These are phyloP conservation scores for Suillus cothurnatus DNA, from an alignment of 768 basidiomycete genomes.

Conservation along the genomic window DNA sequence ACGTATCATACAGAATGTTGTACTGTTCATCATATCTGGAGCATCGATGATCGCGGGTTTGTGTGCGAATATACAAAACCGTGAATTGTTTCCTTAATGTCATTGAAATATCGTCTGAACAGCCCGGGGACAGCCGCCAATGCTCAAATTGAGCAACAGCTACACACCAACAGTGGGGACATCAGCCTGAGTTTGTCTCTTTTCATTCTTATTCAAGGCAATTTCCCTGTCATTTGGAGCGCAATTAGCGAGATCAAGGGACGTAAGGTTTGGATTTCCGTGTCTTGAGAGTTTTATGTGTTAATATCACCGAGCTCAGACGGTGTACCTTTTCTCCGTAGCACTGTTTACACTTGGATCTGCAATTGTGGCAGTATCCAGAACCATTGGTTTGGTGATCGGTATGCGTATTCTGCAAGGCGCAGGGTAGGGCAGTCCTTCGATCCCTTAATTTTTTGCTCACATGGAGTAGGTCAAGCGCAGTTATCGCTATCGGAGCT, in stretches of 20 bases:
- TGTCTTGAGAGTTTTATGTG: background rate
- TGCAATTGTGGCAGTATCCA: slow-evolving; percentile 57
- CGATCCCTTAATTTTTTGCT: background rate
- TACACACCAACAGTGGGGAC: slow-evolving; percentile 60
- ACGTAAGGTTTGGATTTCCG: slow-evolving; percentile 50
- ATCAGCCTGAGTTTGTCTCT: slow-evolving; percentile 71
- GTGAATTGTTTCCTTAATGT: slow-evolving; percentile 16
- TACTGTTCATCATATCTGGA: slow-evolving; percentile 28
- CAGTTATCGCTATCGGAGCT: slow-evolving; percentile 72
- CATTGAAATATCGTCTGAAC: background rate
- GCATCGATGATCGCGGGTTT: slow-evolving; percentile 31
- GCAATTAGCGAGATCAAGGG: slow-evolving; percentile 78
- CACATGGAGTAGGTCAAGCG: slow-evolving; percentile 50
- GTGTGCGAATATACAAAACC: slow-evolving; percentile 30
- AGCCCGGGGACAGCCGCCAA: slow-evolving; percentile 56
- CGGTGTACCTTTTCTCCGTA: slow-evolving; percentile 58
- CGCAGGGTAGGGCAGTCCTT: slow-evolving; percentile 45
- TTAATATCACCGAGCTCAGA: slow-evolving; percentile 29
- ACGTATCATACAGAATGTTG: slow-evolving; percentile 20
- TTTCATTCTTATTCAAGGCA: slow-evolving; percentile 73
- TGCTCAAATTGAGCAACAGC: slow-evolving; percentile 57
- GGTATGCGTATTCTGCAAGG: slow-evolving; percentile 71
- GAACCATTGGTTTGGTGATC: slow-evolving; percentile 59
- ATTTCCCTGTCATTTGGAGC: slow-evolving; percentile 67
- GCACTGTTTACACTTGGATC: slow-evolving; percentile 58